phyloP scores from a whole-genome alignment of 129 eudicot species.

The Artemisia tridentata region DNA sequence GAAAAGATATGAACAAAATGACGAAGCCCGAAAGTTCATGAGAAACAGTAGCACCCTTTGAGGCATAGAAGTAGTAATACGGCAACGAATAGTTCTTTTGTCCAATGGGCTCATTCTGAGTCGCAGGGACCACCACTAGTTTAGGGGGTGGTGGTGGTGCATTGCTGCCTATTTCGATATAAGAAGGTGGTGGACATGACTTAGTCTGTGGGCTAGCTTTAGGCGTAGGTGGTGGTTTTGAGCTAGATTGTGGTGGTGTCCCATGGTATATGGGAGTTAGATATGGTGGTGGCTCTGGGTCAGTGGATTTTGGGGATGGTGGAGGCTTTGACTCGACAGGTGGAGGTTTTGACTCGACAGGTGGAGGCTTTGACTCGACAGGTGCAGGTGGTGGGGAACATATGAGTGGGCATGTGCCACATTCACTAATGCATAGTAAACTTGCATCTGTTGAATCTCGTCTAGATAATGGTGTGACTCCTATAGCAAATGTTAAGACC shows the following conservation, averaged over 20 bases:
- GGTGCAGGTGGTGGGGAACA: conserved; percentile 67
- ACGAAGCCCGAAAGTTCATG: conserved; percentile 6
- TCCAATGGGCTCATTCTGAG: conserved; percentile 27
- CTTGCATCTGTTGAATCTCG: conserved; percentile 28
- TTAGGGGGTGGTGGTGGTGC: conserved; percentile 42
- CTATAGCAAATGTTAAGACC: conserved; percentile 15
- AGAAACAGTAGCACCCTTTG: conserved; percentile 35
- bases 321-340: conserved; percentile 36
- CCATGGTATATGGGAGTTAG: conserved; percentile 31
- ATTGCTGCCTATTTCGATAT: conserved; percentile 24
- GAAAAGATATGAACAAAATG: conserved; percentile 19
- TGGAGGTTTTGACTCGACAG: conserved; percentile 24
- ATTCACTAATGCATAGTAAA: conserved; percentile 62
- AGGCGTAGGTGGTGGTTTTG: conserved; percentile 19
- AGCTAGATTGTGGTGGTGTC: conserved; percentile 33
- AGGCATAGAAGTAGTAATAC: conserved; percentile 57
- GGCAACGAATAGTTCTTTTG: conserved; percentile 38
- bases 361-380: conserved; percentile 22
- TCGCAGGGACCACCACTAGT: conserved; percentile 39
- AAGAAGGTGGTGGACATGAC: conserved; percentile 48
- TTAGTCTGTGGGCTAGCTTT: conserved; percentile 26
- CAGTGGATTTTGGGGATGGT: conserved; percentile 19
- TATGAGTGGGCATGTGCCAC: conserved; percentile 69
- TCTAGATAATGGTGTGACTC: conserved; percentile 26
- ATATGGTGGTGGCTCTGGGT: conserved; percentile 43